Evolutionary conservation across 106 monocot species (phyloP).

Genomic region (Xerophyta viscosa): DNA sequence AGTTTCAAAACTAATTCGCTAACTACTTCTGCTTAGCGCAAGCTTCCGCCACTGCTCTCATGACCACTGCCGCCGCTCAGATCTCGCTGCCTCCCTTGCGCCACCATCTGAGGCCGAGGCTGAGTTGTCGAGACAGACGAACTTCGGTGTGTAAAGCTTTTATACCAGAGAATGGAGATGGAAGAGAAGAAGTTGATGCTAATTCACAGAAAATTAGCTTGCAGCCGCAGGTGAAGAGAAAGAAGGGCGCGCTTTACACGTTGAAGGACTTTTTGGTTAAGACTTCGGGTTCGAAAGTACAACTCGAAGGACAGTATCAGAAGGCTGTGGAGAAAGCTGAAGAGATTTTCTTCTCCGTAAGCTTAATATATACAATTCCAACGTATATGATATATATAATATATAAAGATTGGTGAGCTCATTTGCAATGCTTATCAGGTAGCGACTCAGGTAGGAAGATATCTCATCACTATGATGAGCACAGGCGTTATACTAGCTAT

Average conservation of each 20-base stretch:
- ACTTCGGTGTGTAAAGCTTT: slow-evolving; percentile 29
- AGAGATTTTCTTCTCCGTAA: slow-evolving; percentile 87
- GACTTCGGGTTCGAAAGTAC: slow-evolving; percentile 22
- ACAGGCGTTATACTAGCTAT: slow-evolving; percentile 83
- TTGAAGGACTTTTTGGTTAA: slow-evolving; percentile 55
- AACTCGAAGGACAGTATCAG: slow-evolving; percentile 47
- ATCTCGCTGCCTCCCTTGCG: background rate
- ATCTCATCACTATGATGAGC: slow-evolving; percentile 90
- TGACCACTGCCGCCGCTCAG: slow-evolving; percentile 13
- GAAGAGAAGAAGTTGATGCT: background rate
- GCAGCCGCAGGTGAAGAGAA: slow-evolving; percentile 11
- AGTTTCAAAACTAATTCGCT: too few species aligned
- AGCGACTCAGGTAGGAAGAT: slow-evolving; percentile 72
- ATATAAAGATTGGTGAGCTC: background rate
- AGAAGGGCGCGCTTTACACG: slow-evolving; percentile 63
- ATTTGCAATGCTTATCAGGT: slow-evolving; percentile 20
- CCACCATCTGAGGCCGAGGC: slow-evolving; percentile 6
- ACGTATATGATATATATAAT: too few species aligned
- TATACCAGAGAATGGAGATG: slow-evolving; percentile 33
- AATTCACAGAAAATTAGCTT: background rate
- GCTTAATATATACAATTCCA: too few species aligned
- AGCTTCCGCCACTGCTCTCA: background rate
- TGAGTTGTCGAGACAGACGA: background rate
- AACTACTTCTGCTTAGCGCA: too few species aligned
- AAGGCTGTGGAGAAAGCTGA: slow-evolving; percentile 77